A percentile compares a stretch with the other conserved stretches of the same genome.
Evolutionary conservation across 495 filamentous ascomycete species (phyloP).

Genomic region (Tricharina praecox): DNA sequence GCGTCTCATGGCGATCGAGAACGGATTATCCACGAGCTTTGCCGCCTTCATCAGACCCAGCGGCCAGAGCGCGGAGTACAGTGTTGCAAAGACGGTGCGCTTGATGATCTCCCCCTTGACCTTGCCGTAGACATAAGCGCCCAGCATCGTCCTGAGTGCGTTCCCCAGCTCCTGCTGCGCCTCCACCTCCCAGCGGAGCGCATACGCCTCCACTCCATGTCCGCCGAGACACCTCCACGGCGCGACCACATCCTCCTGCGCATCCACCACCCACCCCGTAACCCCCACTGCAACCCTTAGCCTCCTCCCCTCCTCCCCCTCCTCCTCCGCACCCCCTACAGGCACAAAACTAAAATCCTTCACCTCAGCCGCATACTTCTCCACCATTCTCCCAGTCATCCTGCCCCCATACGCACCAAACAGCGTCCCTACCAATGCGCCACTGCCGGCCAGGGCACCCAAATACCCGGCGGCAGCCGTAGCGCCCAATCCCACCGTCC

Average conservation of each 20-base stretch:
- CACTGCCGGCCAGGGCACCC: constrained; percentile 58
- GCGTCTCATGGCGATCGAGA: constrained; percentile 61
- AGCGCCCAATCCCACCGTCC: constrained; percentile 60
- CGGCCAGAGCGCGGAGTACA: constrained; percentile 61
- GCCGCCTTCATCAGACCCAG: constrained; percentile 59
- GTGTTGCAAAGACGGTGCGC: constrained; percentile 56
- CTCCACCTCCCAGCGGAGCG: constrained; percentile 68
- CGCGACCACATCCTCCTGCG: constrained; percentile 39
- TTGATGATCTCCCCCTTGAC: constrained; percentile 63
- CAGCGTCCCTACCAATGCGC: constrained; percentile 59
- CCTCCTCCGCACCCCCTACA: constrained; percentile 35
- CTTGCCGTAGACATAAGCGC: constrained; percentile 56
- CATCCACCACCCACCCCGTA: constrained; percentile 60
- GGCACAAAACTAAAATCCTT: constrained; percentile 81
- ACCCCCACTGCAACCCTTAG: constrained; percentile 70
- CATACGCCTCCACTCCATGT: constrained; percentile 63
- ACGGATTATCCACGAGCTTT: constrained; percentile 75
- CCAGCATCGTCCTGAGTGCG: constrained; percentile 55
- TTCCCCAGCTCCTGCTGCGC: constrained; percentile 59
- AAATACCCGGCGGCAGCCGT: constrained; percentile 65
- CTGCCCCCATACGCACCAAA: constrained; percentile 81
- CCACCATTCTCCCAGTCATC: constrained; percentile 75
- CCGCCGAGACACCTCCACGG: constrained; percentile 62
- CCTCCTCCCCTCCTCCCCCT: constrained; percentile 34
- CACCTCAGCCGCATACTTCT: constrained; percentile 69